Conservation (phyloP, 1,139 yeast genomes). For the Blastobotrys arbuscula region DNA sequence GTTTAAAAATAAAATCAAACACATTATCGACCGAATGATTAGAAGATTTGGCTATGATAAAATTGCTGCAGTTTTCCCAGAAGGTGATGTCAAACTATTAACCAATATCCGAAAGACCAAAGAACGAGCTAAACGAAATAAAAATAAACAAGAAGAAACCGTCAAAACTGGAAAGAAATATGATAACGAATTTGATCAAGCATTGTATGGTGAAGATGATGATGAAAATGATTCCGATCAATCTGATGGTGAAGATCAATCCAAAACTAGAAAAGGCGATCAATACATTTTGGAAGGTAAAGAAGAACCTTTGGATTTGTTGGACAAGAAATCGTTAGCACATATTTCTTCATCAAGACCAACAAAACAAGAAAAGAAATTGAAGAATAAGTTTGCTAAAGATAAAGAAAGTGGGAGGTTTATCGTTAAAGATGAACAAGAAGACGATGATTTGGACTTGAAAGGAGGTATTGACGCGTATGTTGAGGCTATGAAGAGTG, state of each 20-base stretch:
- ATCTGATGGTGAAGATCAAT: conserved; percentile 29
- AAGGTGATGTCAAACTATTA: conserved; percentile 74
- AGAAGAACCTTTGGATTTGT: conserved; percentile 82
- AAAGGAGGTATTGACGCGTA: conserved; percentile 69
- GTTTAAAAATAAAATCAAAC: conserved; percentile 87
- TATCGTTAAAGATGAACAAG: conserved; percentile 30
- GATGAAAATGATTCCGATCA: conserved; percentile 39
- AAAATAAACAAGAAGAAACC: conserved; percentile 33
- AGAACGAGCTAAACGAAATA: conserved; percentile 77
- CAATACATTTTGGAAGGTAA: conserved; percentile 69
- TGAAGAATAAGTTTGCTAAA: conserved; percentile 46
- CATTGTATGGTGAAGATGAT: conserved; percentile 43
- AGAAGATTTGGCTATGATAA: conserved; percentile 84
- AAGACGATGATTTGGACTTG: conserved; percentile 48
- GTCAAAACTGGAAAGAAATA: conserved; percentile 36
- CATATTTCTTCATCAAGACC: conserved; percentile 87
- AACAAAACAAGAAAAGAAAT: conserved; percentile 36
- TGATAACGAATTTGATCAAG: conserved; percentile 84
- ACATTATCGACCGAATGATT: conserved; percentile 82
- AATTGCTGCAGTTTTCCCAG: conserved; percentile 80
- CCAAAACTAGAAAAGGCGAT: conserved; percentile 36
- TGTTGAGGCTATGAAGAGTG: conserved; percentile 86
- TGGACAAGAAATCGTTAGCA: conserved; percentile 78
- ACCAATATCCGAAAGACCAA: conserved; percentile 80
- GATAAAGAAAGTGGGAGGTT: conserved; percentile 39